Evolutionary conservation across 2,329 filamentous ascomycete species (phyloP), one percentile per base, ranked within the genome.

Genomic region (Pseudocercospora cruenta): DNA sequence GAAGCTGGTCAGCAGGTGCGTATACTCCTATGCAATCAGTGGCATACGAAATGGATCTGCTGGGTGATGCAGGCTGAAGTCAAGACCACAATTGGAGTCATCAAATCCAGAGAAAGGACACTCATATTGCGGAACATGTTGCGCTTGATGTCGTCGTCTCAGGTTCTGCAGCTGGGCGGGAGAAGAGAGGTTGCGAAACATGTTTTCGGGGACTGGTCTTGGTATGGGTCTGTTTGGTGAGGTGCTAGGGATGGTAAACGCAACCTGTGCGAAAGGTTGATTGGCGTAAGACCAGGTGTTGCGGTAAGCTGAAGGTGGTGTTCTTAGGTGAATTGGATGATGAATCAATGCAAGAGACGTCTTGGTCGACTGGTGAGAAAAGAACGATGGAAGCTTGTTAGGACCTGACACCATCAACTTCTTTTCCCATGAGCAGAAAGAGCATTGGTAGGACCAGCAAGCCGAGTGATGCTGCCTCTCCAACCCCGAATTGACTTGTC

Each of bases 11-110:
- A 58, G 55, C 33, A 28, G 31, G n/a, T 19, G 2, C 19, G 19
- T 14, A 2, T 53, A 2, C 19, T 22, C 24, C 4, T 6, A 8
- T 8, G 16, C 19, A 14, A 16, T 10, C 55, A 14, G 19, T 22
- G 45, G 43, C 58, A 47, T 31, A 60, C 58, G 28, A 19, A 19
- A 60, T n/a, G 58, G 24, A 21, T 60, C 22, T 6, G 43, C 49
- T 7, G 72, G 67, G 47, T 72, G 68, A 57, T 74, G 74, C 19
- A 76, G 70, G 70, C 74, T 75, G 49, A 75, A 63, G 53, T 75
- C 71, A 19, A 74, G 71, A 28, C 58, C 60, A 33, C 65, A 59
- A 28, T 54, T 45, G 8, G 31, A 55, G 6, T 47, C 43, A n/a
- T 68, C 63, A n/a, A 58, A 58, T 19, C 57, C 62, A 16, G 63